Evolutionary conservation across 768 basidiomycete species (phyloP), one percentile per base, ranked within the genome.

Genomic region (Mycena galericulata): DNA sequence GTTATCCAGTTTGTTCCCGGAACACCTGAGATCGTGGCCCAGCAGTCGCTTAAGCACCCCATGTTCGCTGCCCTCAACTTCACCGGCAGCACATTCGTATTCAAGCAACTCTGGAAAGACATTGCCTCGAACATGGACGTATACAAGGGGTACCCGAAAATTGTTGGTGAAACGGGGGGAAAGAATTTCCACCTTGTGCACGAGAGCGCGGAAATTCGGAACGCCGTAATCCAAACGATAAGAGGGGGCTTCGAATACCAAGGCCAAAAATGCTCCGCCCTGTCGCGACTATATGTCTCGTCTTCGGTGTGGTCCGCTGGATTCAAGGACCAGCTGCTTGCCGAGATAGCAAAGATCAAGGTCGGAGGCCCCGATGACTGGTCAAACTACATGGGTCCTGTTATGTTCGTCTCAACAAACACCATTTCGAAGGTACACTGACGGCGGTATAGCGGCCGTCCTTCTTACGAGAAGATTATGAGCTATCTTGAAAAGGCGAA

Each of bases 111-210:
- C 34, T 99, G 98, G 98, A 97, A 96, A 82, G 91, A 97, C 76
- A 97, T 99, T 75, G 93, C 92, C 4, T 76, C 81, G 73, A 98
- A 98, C 82, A 73, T 99, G 51, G 95, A 98, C 76, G 87, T 84
- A 53, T 99, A 99, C 86, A 88, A 83, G 74, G 84, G 89, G 15
- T 99, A 98, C 82, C 98, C 98, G 0, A 87, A 97, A 76, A 93
- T 99, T 70, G 97, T 99, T 9, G 98, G 98, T 29, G 97, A 99
- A 86, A 99, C 97, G 10, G 96, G 95, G 30, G 97, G 98, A 64
- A 99, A 99, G 87, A 99, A 99, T 86, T 99, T 97, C 86, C 98
- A 99, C 81, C 71, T 99, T 50, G 84, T 99, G 54, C 98, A 99
- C 80, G 84, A 87, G 60, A 91, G 90, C 17, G 97, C 97, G 40